Evolutionary conservation across 2,329 filamentous ascomycete species (phyloP).

Genomic region (Phyllachora maydis): DNA sequence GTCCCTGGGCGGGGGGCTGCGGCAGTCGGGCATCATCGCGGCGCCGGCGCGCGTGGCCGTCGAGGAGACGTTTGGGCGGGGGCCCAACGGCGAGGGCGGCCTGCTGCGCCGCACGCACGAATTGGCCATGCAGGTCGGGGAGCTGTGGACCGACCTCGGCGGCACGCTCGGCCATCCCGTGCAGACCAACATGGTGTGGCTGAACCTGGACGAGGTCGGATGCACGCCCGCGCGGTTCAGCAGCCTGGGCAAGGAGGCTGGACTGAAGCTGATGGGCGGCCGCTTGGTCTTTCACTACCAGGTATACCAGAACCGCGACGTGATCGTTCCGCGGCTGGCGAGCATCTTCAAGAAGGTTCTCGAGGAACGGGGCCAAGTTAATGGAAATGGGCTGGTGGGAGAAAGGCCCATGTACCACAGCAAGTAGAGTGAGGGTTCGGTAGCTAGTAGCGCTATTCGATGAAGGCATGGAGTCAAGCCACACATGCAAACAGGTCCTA

Average conservation of each 20-base stretch:
- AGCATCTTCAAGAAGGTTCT: conserved; percentile 26
- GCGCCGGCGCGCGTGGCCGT: conserved; percentile 59
- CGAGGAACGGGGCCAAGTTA: conserved; percentile 6
- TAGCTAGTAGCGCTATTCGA: no score
- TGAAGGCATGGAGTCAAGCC: no score
- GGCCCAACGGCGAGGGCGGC: conserved; percentile 35
- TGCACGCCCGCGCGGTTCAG: conserved; percentile 9
- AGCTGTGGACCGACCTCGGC: conserved; percentile 46
- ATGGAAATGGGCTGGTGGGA: no score
- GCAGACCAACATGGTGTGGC: conserved; percentile 86
- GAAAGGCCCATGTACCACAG: no score
- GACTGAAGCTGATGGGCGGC: conserved; percentile 17
- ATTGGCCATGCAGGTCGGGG: conserved; percentile 36
- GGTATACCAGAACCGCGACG: conserved; percentile 37
- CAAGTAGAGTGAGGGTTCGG: no score
- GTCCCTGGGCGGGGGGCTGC: conserved; percentile 56
- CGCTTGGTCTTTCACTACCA: conserved; percentile 32
- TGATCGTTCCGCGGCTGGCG: conserved; percentile 35
- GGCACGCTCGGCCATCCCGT: conserved; percentile 48
- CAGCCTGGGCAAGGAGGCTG: conserved; percentile 16
- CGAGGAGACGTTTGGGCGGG: conserved; percentile 53
- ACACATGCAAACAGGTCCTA: no score
- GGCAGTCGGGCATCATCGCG: conserved; percentile 58
- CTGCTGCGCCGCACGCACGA: conserved; percentile 38
- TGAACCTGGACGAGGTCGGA: conserved; percentile 46